These are phyloP conservation scores for Daldinia childiae DNA, from an alignment of 495 filamentous ascomycete genomes.

Conservation along the genomic window DNA sequence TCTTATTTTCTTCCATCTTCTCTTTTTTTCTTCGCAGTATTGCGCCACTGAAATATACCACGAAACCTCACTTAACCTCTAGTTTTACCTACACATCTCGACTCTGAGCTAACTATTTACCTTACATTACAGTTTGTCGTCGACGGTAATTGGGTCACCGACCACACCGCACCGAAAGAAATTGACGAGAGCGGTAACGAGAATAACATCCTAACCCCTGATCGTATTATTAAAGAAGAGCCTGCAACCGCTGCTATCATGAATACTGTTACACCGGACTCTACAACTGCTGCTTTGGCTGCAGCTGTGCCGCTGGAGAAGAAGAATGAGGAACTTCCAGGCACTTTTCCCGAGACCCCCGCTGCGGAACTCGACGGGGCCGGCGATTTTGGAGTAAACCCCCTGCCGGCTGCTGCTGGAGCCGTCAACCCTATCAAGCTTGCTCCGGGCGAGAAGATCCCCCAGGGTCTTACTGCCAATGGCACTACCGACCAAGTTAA, in stretches of 20 bases:
- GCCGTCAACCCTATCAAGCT: slow-evolving; percentile 83
- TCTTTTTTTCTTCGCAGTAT: slow-evolving; percentile 6
- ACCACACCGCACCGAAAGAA: slow-evolving; percentile 80
- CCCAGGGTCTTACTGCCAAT: slow-evolving; percentile 64
- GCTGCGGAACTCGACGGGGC: slow-evolving; percentile 54
- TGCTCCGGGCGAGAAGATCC: slow-evolving; percentile 81
- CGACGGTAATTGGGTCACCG: slow-evolving; percentile 85
- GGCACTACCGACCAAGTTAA: slow-evolving; percentile 69
- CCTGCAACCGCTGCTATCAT: slow-evolving; percentile 63
- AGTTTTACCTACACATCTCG: slow-evolving; percentile 8
- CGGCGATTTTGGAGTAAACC: slow-evolving; percentile 69
- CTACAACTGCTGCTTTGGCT: slow-evolving; percentile 51
- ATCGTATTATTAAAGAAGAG: slow-evolving; percentile 67
- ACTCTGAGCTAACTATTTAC: slow-evolving; percentile 25
- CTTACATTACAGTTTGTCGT: slow-evolving; percentile 78
- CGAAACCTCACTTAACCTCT: slow-evolving; percentile 5
- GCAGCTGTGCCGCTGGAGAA: slow-evolving; percentile 46
- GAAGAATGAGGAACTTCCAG: slow-evolving; percentile 65
- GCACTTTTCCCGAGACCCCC: slow-evolving; percentile 83
- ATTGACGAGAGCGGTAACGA: slow-evolving; percentile 78
- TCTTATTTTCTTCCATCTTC: slow-evolving; percentile 4
- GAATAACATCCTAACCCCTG: slow-evolving; percentile 86
- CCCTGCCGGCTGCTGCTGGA: slow-evolving; percentile 80
- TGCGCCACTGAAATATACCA: slow-evolving; percentile 12
- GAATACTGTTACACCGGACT: slow-evolving; percentile 48